These are phyloP conservation scores for Paxillus ammoniavirescens DNA, from an alignment of 768 basidiomycete genomes.

Conservation along the genomic window DNA sequence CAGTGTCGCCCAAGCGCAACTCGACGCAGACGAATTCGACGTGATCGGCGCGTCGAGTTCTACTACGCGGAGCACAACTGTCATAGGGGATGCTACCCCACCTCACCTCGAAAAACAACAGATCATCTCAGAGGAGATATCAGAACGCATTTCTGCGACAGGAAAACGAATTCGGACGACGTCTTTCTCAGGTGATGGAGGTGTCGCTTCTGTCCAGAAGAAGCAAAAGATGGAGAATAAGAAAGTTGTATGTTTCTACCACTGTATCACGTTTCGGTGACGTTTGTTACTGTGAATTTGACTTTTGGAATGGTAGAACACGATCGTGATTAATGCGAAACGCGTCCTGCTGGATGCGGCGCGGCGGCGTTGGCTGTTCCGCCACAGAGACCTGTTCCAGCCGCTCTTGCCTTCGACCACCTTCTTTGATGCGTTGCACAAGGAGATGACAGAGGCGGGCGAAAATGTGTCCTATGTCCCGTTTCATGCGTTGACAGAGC, in stretches of 20 bases:
- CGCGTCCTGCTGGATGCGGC: conserved; percentile 40
- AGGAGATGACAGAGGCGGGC: conserved; percentile 28
- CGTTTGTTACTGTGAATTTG: not conserved
- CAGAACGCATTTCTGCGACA: not conserved
- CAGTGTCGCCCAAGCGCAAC: not conserved
- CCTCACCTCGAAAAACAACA: conserved; percentile 3
- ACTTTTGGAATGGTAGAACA: conserved; percentile 33
- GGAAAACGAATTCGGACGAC: conserved; percentile 19
- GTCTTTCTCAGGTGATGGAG: conserved; percentile 7
- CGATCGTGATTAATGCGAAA: conserved; percentile 36
- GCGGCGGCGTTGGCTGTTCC: conserved; percentile 45
- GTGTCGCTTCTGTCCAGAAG: conserved; percentile 13
- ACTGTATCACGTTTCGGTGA: not conserved
- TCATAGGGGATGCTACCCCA: conserved; percentile 29
- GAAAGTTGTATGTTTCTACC: conserved; percentile 36
- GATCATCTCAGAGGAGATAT: conserved; percentile 9
- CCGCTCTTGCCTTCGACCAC: conserved; percentile 44
- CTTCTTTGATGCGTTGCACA: conserved; percentile 38
- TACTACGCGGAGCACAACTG: conserved; percentile 29
- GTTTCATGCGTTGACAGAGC: conserved; percentile 39
- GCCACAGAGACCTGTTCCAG: conserved; percentile 43
- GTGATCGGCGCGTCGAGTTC: conserved; percentile 24
- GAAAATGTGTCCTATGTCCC: conserved; percentile 32
- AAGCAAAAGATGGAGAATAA: conserved; percentile 35
- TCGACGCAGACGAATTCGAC: conserved; percentile 29